These are phyloP conservation scores for Cavenderia fasciculata DNA, from an alignment of 78 protist genomes.

Conservation along the genomic window DNA sequence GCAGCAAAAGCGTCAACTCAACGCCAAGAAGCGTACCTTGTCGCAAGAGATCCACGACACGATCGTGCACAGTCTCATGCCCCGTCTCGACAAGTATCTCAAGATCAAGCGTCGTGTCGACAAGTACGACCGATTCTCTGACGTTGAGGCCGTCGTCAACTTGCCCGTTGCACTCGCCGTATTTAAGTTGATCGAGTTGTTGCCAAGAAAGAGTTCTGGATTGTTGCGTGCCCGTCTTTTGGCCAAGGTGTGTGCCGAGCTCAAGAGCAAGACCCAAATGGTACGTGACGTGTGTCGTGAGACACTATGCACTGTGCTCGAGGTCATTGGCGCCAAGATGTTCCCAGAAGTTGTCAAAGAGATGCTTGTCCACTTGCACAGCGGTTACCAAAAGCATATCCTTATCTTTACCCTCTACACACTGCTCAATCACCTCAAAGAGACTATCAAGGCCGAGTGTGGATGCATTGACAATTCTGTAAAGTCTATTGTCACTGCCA, in stretches of 20 bases:
- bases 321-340: constrained; percentile 19
- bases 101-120: neutral
- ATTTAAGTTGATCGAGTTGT: constrained; percentile 21
- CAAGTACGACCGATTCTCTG: neutral
- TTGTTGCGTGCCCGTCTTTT: constrained; percentile 30
- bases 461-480: constrained; percentile 27
- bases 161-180: constrained; percentile 32
- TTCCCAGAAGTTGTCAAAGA: constrained; percentile 65
- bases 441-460: too few relatives aligned
- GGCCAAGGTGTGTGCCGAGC: constrained; percentile 47
- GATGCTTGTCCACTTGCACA: constrained; percentile 5
- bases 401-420: constrained; percentile 19
- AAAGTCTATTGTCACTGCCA: constrained; percentile 1
- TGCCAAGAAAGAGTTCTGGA: constrained; percentile 8
- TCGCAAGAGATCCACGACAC: constrained; percentile 58
- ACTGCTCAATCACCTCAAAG: neutral
- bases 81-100: constrained; percentile 20
- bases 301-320: constrained; percentile 15
- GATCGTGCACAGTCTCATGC: constrained; percentile 2
- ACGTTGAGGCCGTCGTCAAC: constrained; percentile 27
- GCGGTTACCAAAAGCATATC: constrained; percentile 54
- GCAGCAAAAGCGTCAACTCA: neutral
- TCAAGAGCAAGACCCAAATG: constrained; percentile 27
- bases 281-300: constrained; percentile 28
- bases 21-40: constrained; percentile 9